phyloP scores from a whole-genome alignment of 768 basidiomycete species.

The Pholiota microspora region DNA sequence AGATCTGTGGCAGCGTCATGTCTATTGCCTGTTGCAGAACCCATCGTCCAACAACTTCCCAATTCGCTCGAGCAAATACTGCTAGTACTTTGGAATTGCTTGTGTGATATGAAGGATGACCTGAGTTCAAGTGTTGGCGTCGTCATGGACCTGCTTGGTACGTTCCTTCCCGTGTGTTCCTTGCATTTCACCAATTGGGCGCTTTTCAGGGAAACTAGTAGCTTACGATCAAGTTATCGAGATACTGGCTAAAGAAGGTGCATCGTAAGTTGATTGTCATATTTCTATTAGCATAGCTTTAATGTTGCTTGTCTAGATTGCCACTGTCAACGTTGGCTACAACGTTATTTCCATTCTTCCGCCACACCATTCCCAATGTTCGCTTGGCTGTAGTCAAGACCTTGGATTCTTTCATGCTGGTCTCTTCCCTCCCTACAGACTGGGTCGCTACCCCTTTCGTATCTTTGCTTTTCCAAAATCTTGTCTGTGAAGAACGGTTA shows the following conservation, averaged over 20 bases:
- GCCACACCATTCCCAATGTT: slow-evolving; percentile 93
- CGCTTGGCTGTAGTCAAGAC: slow-evolving; percentile 92
- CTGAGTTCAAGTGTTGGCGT: slow-evolving; percentile 94
- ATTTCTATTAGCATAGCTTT: background rate
- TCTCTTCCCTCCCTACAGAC: slow-evolving; percentile 66
- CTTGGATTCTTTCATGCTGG: slow-evolving; percentile 80
- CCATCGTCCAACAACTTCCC: slow-evolving; percentile 74
- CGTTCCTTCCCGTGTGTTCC: slow-evolving; percentile 13
- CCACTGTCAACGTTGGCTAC: slow-evolving; percentile 82
- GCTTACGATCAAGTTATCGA: slow-evolving; percentile 75
- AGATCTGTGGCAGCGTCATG: slow-evolving; percentile 93
- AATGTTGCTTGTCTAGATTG: slow-evolving; percentile 45
- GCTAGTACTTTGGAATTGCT: slow-evolving; percentile 85
- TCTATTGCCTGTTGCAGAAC: slow-evolving; percentile 80
- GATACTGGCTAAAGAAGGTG: slow-evolving; percentile 63
- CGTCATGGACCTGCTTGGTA: slow-evolving; percentile 97
- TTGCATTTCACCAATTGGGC: slow-evolving; percentile 6
- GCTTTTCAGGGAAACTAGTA: slow-evolving; percentile 75
- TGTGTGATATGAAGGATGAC: slow-evolving; percentile 94
- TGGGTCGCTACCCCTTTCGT: slow-evolving; percentile 83
- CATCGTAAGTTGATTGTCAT: slow-evolving; percentile 67
- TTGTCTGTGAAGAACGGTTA: slow-evolving; percentile 84
- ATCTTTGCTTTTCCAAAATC: slow-evolving; percentile 88
- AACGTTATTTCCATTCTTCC: slow-evolving; percentile 92
- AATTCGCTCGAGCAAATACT: slow-evolving; percentile 73